These are phyloP conservation scores for Gossypium anomalum DNA, from an alignment of 345 rosid genomes.

Conservation along the genomic window DNA sequence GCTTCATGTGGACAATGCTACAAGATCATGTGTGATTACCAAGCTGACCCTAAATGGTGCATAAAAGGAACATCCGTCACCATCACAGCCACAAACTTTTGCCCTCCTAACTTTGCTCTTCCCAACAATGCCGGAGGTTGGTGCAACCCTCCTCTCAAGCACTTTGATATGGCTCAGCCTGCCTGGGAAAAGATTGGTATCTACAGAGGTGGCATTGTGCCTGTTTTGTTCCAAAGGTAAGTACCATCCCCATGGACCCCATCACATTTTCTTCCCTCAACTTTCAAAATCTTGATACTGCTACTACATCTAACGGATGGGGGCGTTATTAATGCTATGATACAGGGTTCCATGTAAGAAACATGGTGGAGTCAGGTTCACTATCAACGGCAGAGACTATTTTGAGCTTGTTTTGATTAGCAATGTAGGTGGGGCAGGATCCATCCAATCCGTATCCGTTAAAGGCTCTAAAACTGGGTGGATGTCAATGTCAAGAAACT, in stretches of 20 bases:
- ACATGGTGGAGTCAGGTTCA: conserved; percentile 85
- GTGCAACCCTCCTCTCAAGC: conserved; percentile 96
- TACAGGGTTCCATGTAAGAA: conserved; percentile 83
- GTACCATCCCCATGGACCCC: background rate
- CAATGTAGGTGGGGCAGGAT: conserved; percentile 78
- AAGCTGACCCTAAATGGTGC: conserved; percentile 61
- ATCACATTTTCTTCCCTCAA: background rate
- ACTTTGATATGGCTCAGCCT: conserved; percentile 94
- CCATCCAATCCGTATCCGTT: conserved; percentile 54
- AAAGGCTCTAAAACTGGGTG: conserved; percentile 77
- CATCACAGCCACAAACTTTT: conserved; percentile 71
- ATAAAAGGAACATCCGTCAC: conserved; percentile 49
- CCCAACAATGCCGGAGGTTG: conserved; percentile 84
- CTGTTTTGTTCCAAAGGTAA: conserved; percentile 77
- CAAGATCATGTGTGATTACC: conserved; percentile 51
- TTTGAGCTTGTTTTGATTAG: conserved; percentile 74
- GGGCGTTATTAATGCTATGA: background rate
- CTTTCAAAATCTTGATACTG: background rate
- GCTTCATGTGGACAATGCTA: conserved; percentile 74
- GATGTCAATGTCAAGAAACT: conserved; percentile 82
- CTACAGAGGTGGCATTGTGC: conserved; percentile 80
- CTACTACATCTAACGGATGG: background rate
- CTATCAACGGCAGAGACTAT: conserved; percentile 71
- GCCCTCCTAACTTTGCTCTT: conserved; percentile 70
- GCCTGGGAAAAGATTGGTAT: conserved; percentile 90